A percentile compares a stretch with the other conserved stretches of the same genome.
phyloP scores from a whole-genome alignment of 495 filamentous ascomycete species.

The Aspergillus leporis region DNA sequence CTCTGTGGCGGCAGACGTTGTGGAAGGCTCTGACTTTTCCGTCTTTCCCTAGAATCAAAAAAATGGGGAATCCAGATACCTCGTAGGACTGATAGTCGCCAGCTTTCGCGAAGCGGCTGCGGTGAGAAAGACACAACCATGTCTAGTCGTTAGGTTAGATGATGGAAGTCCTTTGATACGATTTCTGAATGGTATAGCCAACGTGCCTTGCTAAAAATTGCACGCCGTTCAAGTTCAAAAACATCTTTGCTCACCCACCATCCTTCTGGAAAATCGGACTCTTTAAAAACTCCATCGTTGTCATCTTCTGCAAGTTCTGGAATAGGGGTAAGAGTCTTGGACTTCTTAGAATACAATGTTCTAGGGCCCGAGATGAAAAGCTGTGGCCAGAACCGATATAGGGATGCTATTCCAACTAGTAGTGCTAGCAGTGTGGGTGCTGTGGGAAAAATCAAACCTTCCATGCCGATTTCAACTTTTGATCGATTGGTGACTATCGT shows the following conservation, averaged over 20 bases:
- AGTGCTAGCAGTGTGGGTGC: slow-evolving; percentile 8
- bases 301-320: not conserved
- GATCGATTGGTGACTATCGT: not conserved
- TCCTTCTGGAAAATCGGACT: slow-evolving; percentile 41
- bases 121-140: slow-evolving; percentile 53
- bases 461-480: not conserved
- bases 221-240: slow-evolving; percentile 53
- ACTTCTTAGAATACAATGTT: not conserved
- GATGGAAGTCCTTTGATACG: not conserved
- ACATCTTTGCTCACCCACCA: slow-evolving; percentile 47
- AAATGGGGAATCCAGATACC: slow-evolving; percentile 50
- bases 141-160: slow-evolving; percentile 20
- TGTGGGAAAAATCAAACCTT: not conserved
- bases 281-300: slow-evolving; percentile 29
- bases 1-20: slow-evolving; percentile 60
- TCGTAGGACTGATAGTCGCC: slow-evolving; percentile 53
- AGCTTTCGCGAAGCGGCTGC: slow-evolving; percentile 41
- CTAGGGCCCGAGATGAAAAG: not conserved
- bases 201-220: slow-evolving; percentile 52
- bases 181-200: not conserved
- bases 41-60: slow-evolving; percentile 50
- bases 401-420: slow-evolving; percentile 11
- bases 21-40: slow-evolving; percentile 55
- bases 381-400: slow-evolving; percentile 13
- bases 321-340: not conserved